A percentile compares a stretch with the other conserved stretches of the same genome.
Conservation (phyloP, 2,329 filamentous ascomycete genomes). For the Calonectria leucothoes region DNA sequence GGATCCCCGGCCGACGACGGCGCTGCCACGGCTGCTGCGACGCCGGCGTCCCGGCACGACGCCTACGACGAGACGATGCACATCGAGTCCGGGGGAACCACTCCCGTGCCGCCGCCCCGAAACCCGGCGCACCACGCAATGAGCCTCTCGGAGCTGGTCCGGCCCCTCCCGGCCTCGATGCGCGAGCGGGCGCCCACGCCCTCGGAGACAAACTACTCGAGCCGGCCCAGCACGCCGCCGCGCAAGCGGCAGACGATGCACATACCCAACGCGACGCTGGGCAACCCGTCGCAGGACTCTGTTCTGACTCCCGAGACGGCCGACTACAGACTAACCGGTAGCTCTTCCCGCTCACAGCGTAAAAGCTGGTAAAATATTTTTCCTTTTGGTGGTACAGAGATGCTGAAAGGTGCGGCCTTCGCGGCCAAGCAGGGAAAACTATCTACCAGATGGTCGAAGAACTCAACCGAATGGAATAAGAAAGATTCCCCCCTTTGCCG, state of each 20-base stretch:
- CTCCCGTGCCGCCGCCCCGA: not conserved
- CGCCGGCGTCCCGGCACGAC: not conserved
- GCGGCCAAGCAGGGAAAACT: not conserved
- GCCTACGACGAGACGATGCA: not conserved
- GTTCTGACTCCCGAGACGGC: not conserved
- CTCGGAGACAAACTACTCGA: not conserved
- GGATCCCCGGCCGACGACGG: not conserved
- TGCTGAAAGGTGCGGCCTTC: conserved; percentile 3
- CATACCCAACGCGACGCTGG: not conserved
- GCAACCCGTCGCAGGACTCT: not conserved
- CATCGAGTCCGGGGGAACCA: not conserved
- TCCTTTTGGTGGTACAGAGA: conserved; percentile 1
- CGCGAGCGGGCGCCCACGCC: not conserved
- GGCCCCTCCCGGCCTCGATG: not conserved
- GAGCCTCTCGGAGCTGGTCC: not conserved
- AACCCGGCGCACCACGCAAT: not conserved
- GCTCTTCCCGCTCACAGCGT: not conserved
- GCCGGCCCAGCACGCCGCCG: not conserved
- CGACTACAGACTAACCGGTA: not conserved
- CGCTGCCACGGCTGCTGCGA: too few relatives aligned
- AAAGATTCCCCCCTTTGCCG: not conserved
- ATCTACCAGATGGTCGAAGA: conserved; percentile 6
- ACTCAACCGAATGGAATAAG: not conserved
- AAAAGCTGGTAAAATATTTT: not conserved
- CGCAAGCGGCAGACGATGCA: not conserved